A percentile compares a stretch with the other conserved stretches of the same genome.
These are phyloP conservation scores for Orbilia brochopaga DNA, from an alignment of 2,329 filamentous ascomycete species.

Conservation along the genomic window DNA sequence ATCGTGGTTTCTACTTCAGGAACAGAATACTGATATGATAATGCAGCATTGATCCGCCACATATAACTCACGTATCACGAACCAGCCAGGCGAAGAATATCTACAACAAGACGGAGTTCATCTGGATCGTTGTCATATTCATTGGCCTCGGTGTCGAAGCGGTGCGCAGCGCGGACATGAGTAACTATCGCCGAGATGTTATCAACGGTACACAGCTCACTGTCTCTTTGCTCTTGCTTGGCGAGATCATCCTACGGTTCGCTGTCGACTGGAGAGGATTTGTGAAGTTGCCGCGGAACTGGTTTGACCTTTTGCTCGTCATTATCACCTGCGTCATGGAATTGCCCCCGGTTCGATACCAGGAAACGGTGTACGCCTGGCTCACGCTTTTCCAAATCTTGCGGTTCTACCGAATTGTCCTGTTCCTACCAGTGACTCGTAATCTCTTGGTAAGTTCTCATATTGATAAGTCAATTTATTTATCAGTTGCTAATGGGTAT, in stretches of 20 bases:
- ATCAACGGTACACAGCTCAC: slow-evolving; percentile 75
- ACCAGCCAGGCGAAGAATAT: slow-evolving; percentile 68
- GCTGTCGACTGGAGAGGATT: slow-evolving; percentile 80
- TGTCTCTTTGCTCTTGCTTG: slow-evolving; percentile 76
- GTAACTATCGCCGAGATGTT: slow-evolving; percentile 65
- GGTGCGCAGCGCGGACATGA: slow-evolving; percentile 78
- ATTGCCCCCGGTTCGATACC: slow-evolving; percentile 76
- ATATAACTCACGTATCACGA: slow-evolving; percentile 65
- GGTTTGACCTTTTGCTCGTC: slow-evolving; percentile 79
- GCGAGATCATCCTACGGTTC: slow-evolving; percentile 84
- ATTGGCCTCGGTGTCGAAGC: slow-evolving; percentile 81
- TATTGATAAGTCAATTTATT: not conserved
- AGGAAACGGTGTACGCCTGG: slow-evolving; percentile 78
- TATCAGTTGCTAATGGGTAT: slow-evolving; percentile 51
- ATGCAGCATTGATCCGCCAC: slow-evolving; percentile 8
- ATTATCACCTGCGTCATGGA: slow-evolving; percentile 84
- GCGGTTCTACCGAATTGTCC: slow-evolving; percentile 86
- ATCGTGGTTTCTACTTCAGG: not conserved
- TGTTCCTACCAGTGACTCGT: slow-evolving; percentile 84
- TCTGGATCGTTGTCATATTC: slow-evolving; percentile 82
- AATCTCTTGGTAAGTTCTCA: slow-evolving; percentile 71
- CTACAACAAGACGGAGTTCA: slow-evolving; percentile 73
- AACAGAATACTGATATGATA: slow-evolving; percentile 10
- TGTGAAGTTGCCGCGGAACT: slow-evolving; percentile 73
- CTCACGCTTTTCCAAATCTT: slow-evolving; percentile 92